Evolutionary conservation across 139 green algal species (phyloP).

Genomic region (Chlamydomonas asymmetrica): DNA sequence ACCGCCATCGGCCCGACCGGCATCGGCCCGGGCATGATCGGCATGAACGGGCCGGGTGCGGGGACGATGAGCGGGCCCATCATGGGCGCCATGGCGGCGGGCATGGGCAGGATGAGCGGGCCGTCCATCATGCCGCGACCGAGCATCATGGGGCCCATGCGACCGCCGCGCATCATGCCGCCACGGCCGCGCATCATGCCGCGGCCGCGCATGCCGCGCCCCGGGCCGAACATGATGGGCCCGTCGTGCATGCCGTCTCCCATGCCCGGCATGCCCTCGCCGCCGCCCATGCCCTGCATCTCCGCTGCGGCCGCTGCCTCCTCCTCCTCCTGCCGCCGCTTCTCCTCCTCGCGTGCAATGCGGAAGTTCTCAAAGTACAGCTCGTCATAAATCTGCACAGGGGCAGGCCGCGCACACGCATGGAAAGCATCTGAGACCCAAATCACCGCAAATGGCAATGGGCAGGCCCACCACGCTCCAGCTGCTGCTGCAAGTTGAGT

Average conservation of each 20-base stretch:
- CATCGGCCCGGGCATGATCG: constrained; percentile 23
- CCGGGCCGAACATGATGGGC: too few species aligned
- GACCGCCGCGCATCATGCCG: constrained; percentile 14
- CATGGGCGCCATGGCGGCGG: constrained; percentile 40
- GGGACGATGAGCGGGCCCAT: constrained; percentile 31
- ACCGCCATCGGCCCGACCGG: constrained; percentile 28
- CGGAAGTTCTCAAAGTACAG: constrained; percentile 74
- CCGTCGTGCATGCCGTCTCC: constrained; percentile 18
- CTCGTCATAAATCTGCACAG: constrained; percentile 55
- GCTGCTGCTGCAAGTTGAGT: too few species aligned
- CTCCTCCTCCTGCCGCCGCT: constrained; percentile 35
- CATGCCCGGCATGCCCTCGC: constrained; percentile 10
- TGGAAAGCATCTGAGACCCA: too few species aligned
- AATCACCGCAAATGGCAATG: too few species aligned
- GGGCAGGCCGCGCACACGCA: too few species aligned
- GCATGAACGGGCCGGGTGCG: constrained; percentile 57
- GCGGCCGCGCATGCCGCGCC: constrained; percentile 31
- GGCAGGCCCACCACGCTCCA: too few species aligned
- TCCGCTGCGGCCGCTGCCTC: constrained; percentile 12
- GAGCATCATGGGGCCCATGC: constrained; percentile 11
- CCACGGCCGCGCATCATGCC: constrained; percentile 28
- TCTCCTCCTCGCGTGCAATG: constrained; percentile 49
- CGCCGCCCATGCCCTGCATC: constrained; percentile 5
- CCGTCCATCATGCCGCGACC: constrained; percentile 24
- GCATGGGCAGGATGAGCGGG: constrained; percentile 39